Evolutionary conservation across 2,329 filamentous ascomycete species (phyloP), one percentile per base, ranked within the genome.

Genomic region (Dactylellina drechsleri): DNA sequence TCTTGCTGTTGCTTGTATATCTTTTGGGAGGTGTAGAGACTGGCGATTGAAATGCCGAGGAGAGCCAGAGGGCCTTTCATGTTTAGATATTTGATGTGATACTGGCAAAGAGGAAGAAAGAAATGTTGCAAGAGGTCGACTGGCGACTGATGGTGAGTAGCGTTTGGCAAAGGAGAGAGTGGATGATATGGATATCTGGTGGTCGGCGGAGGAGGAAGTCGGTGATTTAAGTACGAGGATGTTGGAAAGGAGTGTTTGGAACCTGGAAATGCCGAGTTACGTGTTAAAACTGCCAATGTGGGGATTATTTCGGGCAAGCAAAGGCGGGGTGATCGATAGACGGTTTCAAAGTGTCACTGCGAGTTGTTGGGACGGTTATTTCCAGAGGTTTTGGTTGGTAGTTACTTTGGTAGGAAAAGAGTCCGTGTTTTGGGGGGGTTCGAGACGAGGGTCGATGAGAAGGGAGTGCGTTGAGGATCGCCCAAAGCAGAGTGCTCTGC

Each of bases 31-130:
- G 65, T 68, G 54, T 75, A 75, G 71, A 58, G 59, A 31, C 64
- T 68, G 64, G 71, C 71, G 53, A 75, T 68, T 12, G 71, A 75
- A 23, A 75, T 45, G 53, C 71, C 71, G 64, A 75, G 71, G 41
- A 75, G 26, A 7, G 64, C 64, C 5, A 75, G 64, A 28, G 64
- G 71, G 13, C 57, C 59, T 41, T 75, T 75, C 71, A 75, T 75
- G 23, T 61, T 64, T 50, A 43, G 31, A n/a, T 43, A 23, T 41
- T 43, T 23, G 20, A 50, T 66, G n/a, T 36, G 26, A 40, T 13
- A 52, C 43, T 47, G 16, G 13, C 13, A 6, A n/a, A 12, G 43
- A 18, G 18, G 43, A 52, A 58, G 20, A 36, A 41, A 40, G 6
- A 26, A 20, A 6, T 16, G 53, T 10, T 36, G 31, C 31, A 36